Conservation (phyloP, 257 asterid species). For the Rubia yunnanensis region DNA sequence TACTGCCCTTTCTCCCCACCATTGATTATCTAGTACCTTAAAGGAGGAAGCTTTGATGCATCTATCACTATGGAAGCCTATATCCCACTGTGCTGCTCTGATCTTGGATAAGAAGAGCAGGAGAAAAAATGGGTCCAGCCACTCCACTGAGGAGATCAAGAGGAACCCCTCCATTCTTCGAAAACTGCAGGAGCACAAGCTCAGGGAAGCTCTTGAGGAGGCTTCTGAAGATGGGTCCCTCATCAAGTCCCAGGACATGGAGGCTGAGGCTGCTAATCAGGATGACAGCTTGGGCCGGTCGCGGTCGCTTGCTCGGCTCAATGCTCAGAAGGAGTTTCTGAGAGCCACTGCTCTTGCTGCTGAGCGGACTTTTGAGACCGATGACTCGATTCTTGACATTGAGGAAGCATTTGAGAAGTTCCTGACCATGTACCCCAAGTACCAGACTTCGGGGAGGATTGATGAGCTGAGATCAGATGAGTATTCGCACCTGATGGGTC, state of each 20-base stretch:
- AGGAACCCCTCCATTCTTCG: conserved; percentile 56
- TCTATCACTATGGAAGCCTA: conserved; percentile 96
- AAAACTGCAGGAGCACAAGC: conserved; percentile 80
- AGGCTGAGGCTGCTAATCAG: conserved; percentile 48
- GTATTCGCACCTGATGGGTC: conserved; percentile 63
- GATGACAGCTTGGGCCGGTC: conserved; percentile 81
- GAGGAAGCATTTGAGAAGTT: conserved; percentile 74
- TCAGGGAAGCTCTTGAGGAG: conserved; percentile 94
- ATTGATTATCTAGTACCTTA: conserved; percentile 13
- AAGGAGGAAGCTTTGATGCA: conserved; percentile 59
- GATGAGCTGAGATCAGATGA: conserved; percentile 86
- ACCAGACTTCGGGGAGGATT: conserved; percentile 70
- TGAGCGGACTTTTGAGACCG: conserved; percentile 56
- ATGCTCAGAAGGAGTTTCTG: conserved; percentile 93
- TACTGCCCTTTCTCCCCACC: conserved; percentile 15
- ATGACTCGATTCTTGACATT: conserved; percentile 57
- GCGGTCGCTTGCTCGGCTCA: conserved; percentile 75
- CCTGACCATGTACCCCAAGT: conserved; percentile 88
- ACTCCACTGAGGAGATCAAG: conserved; percentile 52
- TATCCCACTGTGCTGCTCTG: conserved; percentile 92
- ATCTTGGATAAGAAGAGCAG: conserved; percentile 92
- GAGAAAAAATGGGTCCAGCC: conserved; percentile 57
- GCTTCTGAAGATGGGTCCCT: conserved; percentile 96
- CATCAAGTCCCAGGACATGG: conserved; percentile 75
- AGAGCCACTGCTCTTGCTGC: conserved; percentile 92